Evolutionary conservation across 441 rosid genomes (phyloP).

Genomic region (Euphorbia celastroides): DNA sequence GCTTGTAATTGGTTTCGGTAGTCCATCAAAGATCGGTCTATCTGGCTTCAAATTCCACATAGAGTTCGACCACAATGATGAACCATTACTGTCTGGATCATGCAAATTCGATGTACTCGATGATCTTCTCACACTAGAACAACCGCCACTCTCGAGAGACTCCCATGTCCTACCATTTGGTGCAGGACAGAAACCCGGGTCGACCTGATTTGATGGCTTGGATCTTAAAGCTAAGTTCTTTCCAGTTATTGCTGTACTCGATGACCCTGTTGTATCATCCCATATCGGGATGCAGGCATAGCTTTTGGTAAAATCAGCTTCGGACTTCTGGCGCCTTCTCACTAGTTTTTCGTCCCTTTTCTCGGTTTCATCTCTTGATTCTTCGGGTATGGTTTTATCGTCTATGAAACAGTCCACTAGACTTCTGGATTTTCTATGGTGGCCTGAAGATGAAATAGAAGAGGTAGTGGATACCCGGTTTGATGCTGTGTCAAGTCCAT

Average conservation of each 20-base stretch:
- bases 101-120: conserved; percentile 58
- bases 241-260: conserved; percentile 35
- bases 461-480: conserved; percentile 18
- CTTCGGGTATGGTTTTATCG: conserved; percentile 33
- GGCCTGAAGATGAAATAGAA: conserved; percentile 37
- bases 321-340: conserved; percentile 66
- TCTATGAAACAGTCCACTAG: conserved; percentile 38
- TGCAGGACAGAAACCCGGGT: conserved; percentile 25
- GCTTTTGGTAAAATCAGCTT: conserved; percentile 27
- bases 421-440: conserved; percentile 60
- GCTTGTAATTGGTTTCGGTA: conserved; percentile 55
- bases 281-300: conserved; percentile 38
- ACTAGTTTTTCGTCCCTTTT: conserved; percentile 16
- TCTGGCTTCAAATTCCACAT: conserved; percentile 66
- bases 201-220: conserved; percentile 36
- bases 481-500: conserved; percentile 28
- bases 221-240: conserved; percentile 49
- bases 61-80: conserved; percentile 38
- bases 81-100: conserved; percentile 39
- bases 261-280: conserved; percentile 37
- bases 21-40: conserved; percentile 62
- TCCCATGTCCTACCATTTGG: conserved; percentile 24
- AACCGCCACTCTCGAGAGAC: conserved; percentile 25
- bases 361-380: conserved; percentile 30
- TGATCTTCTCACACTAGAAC: conserved; percentile 46